phyloP scores from a whole-genome alignment of 768 basidiomycete species.

The Suillus discolor region DNA sequence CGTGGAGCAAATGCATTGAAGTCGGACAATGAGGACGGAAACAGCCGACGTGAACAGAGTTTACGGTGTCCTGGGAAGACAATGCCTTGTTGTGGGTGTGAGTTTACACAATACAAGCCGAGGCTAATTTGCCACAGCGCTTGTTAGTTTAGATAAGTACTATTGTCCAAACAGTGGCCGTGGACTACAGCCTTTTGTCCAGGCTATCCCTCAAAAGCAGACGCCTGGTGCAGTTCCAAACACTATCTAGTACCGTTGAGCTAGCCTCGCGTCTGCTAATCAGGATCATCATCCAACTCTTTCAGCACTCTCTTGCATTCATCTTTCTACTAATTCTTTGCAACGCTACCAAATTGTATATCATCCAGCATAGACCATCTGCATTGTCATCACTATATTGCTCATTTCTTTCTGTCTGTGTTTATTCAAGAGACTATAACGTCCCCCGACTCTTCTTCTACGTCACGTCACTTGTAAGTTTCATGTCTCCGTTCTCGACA shows the following conservation, averaged over 20 bases:
- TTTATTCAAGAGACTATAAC: not conserved
- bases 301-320: not conserved
- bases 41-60: conserved; percentile 10
- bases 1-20: not conserved
- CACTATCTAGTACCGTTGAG: conserved; percentile 15
- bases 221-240: not conserved
- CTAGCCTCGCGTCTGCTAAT: conserved; percentile 21
- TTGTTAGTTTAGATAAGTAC: not conserved
- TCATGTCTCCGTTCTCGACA: not conserved
- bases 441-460: not conserved
- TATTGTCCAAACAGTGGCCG: conserved; percentile 25
- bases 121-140: not conserved
- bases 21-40: conserved; percentile 13
- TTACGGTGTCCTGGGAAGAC: conserved; percentile 18
- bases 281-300: conserved; percentile 6
- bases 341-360: conserved; percentile 5
- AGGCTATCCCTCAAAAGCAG: conserved; percentile 17
- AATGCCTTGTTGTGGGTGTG: conserved; percentile 27
- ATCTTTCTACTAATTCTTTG: not conserved
- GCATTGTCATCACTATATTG: conserved; percentile 5
- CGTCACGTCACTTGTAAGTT: conserved; percentile 5
- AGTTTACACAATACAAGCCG: conserved; percentile 9
- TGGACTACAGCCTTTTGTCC: conserved; percentile 18
- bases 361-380: not conserved
- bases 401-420: conserved; percentile 3